These are phyloP conservation scores for Lichina pygmaea DNA, from an alignment of 495 filamentous ascomycete genomes.

Conservation along the genomic window DNA sequence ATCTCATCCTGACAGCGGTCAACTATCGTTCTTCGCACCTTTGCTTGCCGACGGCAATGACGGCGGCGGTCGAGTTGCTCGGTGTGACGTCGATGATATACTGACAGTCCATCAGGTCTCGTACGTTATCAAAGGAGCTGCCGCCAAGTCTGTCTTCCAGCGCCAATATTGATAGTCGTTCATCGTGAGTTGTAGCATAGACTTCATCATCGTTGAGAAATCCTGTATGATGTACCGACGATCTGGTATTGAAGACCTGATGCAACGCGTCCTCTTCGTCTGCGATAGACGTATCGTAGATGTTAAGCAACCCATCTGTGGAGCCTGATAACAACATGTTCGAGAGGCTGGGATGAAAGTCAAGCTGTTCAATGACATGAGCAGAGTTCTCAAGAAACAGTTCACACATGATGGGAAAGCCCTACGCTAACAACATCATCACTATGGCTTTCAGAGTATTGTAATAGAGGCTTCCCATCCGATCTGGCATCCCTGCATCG, in stretches of 20 bases:
- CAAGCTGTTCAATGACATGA: slow-evolving; percentile 19
- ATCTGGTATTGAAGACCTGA: slow-evolving; percentile 65
- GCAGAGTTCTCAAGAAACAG: background rate
- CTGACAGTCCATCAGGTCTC: slow-evolving; percentile 42
- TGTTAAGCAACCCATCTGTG: slow-evolving; percentile 75
- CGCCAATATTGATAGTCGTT: slow-evolving; percentile 52
- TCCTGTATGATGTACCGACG: slow-evolving; percentile 60
- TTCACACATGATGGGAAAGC: background rate
- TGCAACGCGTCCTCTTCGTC: slow-evolving; percentile 72
- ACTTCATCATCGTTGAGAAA: slow-evolving; percentile 45
- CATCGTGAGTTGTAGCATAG: slow-evolving; percentile 56
- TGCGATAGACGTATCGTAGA: slow-evolving; percentile 45
- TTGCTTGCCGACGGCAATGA: slow-evolving; percentile 31
- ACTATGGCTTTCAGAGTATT: slow-evolving; percentile 69
- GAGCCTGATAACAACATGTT: slow-evolving; percentile 55
- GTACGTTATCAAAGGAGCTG: slow-evolving; percentile 49
- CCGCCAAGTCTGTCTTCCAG: slow-evolving; percentile 26
- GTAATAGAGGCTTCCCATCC: slow-evolving; percentile 19
- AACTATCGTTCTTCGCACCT: slow-evolving; percentile 15
- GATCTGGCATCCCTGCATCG: slow-evolving; percentile 38
- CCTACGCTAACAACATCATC: slow-evolving; percentile 68
- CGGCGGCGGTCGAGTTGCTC: slow-evolving; percentile 25
- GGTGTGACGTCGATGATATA: slow-evolving; percentile 49
- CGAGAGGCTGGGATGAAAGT: slow-evolving; percentile 37
- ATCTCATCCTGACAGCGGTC: background rate